Base-by-base conservation (phyloP, 108 stramenopile species). In the Chaetoceros muelleri region DNA sequence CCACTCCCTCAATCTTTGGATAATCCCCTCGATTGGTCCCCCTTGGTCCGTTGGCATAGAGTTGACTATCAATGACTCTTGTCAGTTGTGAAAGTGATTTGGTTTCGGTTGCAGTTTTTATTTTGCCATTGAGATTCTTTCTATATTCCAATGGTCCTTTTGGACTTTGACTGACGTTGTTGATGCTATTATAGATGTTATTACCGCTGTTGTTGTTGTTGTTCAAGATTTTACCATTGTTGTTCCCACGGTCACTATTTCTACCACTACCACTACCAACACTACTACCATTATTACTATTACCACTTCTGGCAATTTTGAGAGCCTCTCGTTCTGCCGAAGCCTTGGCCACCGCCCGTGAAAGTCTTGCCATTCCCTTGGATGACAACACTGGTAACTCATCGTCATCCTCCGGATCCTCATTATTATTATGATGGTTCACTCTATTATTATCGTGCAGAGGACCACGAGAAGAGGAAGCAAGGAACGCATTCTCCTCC, bases 51-150 rank as follows among this genome's bases (percentile, higher is more conserved):
- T 52, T 52, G 17, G 25, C 50, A 24, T 23, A 25, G 18, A 52
- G 25, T 52, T 52, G 50, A 3, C 25, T 25, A 24, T 52, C 50
- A 3, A 52, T 52, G 17, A 25, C 50, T 24, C 24, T 52, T 24
- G 50, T 52, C 25, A 52, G 25, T 25, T 52, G 24, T 24, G 24
- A 17, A 24, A 52, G 24, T 52, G 50, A 52, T 3, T 25, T 25
- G 17, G 25, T 20, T 17, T 22, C 17, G 21, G 50, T 25, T 46
- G 22, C 46, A 3, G 22, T 21, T 19, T 46, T 46, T 21, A 1
- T 46, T 2, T 46, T 3, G 22, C 46, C 46, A 8, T 8, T 44
- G 8, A 13, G 17, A 17, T 3, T 2, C 46, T 19, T 46, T 46
- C 1, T 46, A 22, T 46, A 21, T 2, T 3, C 19, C 2, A 2